Conservation (phyloP, 352 stramenopile species). For the Phytophthora idaei region DNA sequence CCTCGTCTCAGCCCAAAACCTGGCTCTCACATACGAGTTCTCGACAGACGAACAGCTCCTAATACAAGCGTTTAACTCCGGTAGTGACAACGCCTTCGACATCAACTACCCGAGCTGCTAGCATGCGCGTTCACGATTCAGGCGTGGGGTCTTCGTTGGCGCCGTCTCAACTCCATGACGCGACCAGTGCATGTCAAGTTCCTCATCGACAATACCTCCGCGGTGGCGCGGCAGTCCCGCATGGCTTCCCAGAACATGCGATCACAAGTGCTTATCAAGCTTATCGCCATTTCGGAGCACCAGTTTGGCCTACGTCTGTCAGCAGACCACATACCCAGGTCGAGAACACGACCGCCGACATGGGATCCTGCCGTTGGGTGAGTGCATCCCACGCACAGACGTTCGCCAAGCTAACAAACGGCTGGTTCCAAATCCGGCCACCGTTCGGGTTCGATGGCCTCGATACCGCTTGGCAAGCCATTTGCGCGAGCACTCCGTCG, state of each 20-base stretch:
- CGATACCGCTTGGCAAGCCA: slow-evolving; percentile 7
- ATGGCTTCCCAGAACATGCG: slow-evolving; percentile 5
- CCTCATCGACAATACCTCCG: slow-evolving; percentile 29
- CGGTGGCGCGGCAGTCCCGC: slow-evolving; percentile 1
- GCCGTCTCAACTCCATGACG: too few species aligned
- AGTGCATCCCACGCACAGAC: too few species aligned
- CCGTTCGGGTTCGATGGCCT: too few species aligned
- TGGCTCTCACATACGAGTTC: slow-evolving; percentile 4
- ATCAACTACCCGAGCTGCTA: slow-evolving; percentile 39
- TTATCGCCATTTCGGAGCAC: slow-evolving; percentile 3
- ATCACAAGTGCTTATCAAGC: slow-evolving; percentile 6
- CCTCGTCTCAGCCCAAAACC: background rate
- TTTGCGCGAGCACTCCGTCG: slow-evolving; percentile 16
- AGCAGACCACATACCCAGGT: slow-evolving; percentile 1
- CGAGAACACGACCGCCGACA: background rate
- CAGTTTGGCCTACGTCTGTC: slow-evolving; percentile 2
- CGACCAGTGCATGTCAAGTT: slow-evolving; percentile 19
- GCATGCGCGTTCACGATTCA: slow-evolving; percentile 13
- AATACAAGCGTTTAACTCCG: background rate
- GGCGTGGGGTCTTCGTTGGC: slow-evolving; percentile 2
- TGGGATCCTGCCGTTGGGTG: background rate
- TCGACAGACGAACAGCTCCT: background rate
- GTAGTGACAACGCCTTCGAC: slow-evolving; percentile 16
- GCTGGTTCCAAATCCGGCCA: too few species aligned
- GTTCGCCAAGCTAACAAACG: too few species aligned